Evolutionary conservation across 2,329 filamentous ascomycete genomes (phyloP).

Genomic region (Claviceps sp.): DNA sequence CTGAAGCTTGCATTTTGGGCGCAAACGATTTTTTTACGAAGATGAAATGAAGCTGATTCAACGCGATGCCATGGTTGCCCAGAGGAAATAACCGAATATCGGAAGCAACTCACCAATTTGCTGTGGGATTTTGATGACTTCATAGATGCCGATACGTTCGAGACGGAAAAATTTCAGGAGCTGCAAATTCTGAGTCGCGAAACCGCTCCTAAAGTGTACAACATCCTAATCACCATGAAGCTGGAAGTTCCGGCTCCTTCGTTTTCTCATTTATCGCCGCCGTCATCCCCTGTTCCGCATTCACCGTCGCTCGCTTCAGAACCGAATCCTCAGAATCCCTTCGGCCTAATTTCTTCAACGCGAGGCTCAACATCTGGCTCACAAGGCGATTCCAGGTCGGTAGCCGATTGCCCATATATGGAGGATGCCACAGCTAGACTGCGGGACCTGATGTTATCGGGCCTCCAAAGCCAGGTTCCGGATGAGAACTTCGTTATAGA

Average conservation of each 20-base stretch:
- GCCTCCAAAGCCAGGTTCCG: background rate
- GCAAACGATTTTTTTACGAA: background rate
- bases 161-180: constrained; percentile 34
- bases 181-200: constrained; percentile 34
- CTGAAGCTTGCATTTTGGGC: background rate
- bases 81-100: constrained; percentile 37
- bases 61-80: background rate
- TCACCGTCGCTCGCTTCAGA: constrained; percentile 6
- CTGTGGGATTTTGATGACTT: constrained; percentile 46
- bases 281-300: constrained; percentile 10
- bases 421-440: constrained; percentile 18
- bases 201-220: constrained; percentile 33
- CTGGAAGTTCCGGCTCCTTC: constrained; percentile 23
- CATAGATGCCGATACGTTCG: constrained; percentile 34
- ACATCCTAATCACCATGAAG: constrained; percentile 41
- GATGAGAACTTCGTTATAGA: background rate
- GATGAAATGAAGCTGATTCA: background rate
- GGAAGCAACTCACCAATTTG: constrained; percentile 33
- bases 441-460: constrained; percentile 12
- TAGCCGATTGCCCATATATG: constrained; percentile 7
- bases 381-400: constrained; percentile 1
- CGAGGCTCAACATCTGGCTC: constrained; percentile 4
- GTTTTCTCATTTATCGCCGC: constrained; percentile 16
- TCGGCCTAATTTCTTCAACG: background rate
- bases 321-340: background rate